These are phyloP conservation scores for Alternaria sp. DNA, from an alignment of 2,329 filamentous ascomycete genomes.

Conservation along the genomic window DNA sequence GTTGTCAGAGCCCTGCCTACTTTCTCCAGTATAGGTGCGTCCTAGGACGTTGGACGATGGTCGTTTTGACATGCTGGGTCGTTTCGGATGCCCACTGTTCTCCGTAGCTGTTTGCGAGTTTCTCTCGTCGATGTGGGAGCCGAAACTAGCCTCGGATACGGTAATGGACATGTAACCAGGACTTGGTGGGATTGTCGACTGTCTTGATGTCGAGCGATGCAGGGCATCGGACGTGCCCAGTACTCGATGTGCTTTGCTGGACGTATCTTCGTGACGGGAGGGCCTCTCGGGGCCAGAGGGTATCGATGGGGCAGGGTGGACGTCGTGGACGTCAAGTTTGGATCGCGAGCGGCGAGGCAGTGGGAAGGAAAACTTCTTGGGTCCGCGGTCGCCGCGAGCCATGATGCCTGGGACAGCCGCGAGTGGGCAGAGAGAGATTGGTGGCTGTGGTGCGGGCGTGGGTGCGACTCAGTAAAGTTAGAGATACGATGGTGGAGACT, in stretches of 20 bases:
- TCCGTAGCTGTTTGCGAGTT: constrained; percentile 31
- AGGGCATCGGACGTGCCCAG: constrained; percentile 47
- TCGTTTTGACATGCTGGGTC: constrained; percentile 39
- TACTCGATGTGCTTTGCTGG: constrained; percentile 49
- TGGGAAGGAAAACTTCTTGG: constrained; percentile 50
- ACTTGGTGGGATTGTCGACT: constrained; percentile 32
- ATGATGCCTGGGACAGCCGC: constrained; percentile 32
- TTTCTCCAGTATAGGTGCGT: constrained; percentile 29
- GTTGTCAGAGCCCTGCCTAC: constrained; percentile 37
- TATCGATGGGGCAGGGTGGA: constrained; percentile 30
- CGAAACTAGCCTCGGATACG: constrained; percentile 41
- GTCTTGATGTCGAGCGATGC: constrained; percentile 35
- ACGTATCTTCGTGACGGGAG: constrained; percentile 32
- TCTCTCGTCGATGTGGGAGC: constrained; percentile 36
- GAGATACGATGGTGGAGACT: constrained; percentile 23
- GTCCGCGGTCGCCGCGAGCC: constrained; percentile 35
- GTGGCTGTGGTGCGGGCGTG: constrained; percentile 27
- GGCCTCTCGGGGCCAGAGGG: constrained; percentile 34
- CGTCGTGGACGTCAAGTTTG: constrained; percentile 28
- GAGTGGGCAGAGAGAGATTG: constrained; percentile 7
- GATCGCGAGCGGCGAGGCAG: constrained; percentile 42
- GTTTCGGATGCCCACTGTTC: constrained; percentile 22
- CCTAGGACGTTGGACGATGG: constrained; percentile 48
- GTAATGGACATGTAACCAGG: constrained; percentile 45
- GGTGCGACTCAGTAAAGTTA: constrained; percentile 38